Evolutionary conservation across 163 green algal genomes (phyloP).

Genomic region (Volvox carteri): DNA sequence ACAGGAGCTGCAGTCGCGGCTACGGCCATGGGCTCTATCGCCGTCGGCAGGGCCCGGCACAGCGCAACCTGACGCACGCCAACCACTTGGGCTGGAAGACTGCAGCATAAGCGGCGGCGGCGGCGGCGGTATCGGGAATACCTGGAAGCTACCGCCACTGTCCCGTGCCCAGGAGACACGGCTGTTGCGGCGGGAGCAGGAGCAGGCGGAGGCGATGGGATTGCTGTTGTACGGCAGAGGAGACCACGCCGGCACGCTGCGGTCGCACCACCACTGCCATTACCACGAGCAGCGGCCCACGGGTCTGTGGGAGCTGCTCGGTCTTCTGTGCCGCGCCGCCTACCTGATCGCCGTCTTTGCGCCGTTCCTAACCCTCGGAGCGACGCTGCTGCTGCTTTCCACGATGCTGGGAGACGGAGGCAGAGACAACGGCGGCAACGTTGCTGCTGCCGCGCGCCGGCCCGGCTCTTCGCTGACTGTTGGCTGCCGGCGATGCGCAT

Average conservation of each 20-base stretch:
- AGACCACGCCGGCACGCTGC: slow-evolving; percentile 58
- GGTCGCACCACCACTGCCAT: no score
- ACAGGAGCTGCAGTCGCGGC: slow-evolving; percentile 8
- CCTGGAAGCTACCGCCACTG: background rate
- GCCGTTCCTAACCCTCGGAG: slow-evolving; percentile 72
- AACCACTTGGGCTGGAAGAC: background rate
- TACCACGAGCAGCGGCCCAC: background rate
- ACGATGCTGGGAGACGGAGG: background rate
- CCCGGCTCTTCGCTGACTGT: no score
- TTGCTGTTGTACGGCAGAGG: slow-evolving; percentile 63
- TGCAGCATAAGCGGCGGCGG: background rate
- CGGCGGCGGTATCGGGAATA: no score
- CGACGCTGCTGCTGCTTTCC: slow-evolving; percentile 68
- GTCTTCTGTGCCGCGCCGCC: slow-evolving; percentile 53
- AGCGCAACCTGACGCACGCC: no score
- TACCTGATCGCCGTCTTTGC: slow-evolving; percentile 73
- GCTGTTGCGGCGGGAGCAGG: slow-evolving; percentile 14
- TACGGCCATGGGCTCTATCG: no score
- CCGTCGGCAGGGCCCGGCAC: no score
- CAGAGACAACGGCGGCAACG: background rate
- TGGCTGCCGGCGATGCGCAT: slow-evolving; percentile 12
- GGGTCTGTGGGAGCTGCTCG: slow-evolving; percentile 40
- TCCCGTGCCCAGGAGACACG: background rate
- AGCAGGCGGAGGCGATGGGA: slow-evolving; percentile 17
- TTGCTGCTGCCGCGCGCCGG: no score